Evolutionary conservation across 345 rosid genomes (phyloP), one percentile per base, ranked within the genome.

Genomic region (Eucalyptus marginata): DNA sequence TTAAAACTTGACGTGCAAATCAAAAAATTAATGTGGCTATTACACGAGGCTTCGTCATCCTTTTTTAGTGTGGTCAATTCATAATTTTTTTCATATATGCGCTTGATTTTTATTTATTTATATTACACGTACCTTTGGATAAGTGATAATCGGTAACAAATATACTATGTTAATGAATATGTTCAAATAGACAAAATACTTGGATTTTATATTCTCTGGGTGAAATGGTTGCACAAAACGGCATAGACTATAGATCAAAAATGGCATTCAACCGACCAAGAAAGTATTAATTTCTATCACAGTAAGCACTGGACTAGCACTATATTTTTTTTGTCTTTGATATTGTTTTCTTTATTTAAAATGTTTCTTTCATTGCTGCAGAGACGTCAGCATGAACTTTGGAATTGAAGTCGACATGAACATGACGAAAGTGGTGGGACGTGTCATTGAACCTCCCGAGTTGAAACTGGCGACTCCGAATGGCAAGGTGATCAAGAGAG

Each of bases 361-460:
- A 88, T 56, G 62, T 49, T 49, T 84, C 49, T 51, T 62, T 17
- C 56, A 81, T 49, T 29, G 87, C 93, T 88, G 92, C 95, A 96
- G 98, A 62, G 90, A 91, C 24, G 88, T 94, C 79, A 80, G 91
- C 89, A 89, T 22, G 25, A 97, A 96, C 87, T 97, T 97, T 86
- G 98, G 96, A n/a, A 87, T 96, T 86, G 90, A 93, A 89, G 97
- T 97, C 27, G 91, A 92, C 87, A 91, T 64, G 80, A 90, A 90
- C 86, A 96, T 97, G 99, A 96, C 99, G 71, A 85, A 86, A 51
- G 96, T 97, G 31, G 58, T 3, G 3, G 97, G 97, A 80, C 99
- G 99, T 80, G 96, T 97, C 31, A 93, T 96, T 58, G 91, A 91
- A 86, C 97, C 99, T 49, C 99, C 99, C 10, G 90, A 91, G 86